Evolutionary conservation across 257 asterid species (phyloP), one percentile per base, ranked within the genome.

Genomic region (Buddleja alternifolia): DNA sequence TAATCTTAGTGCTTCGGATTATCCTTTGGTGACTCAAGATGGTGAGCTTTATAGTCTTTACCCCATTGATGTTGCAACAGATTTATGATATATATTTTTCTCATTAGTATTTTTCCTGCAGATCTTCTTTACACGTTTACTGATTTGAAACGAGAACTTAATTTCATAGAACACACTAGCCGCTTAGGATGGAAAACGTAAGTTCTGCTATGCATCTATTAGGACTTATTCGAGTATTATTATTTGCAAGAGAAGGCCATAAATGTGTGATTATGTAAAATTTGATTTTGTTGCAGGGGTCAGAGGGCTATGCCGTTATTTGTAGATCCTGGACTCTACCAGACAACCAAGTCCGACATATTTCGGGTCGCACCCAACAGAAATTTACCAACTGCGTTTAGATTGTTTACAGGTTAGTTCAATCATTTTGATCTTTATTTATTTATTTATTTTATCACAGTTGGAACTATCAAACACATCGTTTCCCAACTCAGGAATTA

Each of bases 1-100:
- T 50, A 93, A 93, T 75, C 90, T 93, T 46, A 93, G 99, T 56
- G 97, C 99, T 71, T 93, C 99, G n/a, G 99, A 93, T 82, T 93
- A 93, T 78, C 99, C 99, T 10, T 78, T 93, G 83, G 96, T 93
- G 75, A 93, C 97, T 71, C 99, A 93, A 77, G 99, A 93, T 73
- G 99, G 99, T 89, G 69, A 78, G 81, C 80, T 39, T 67, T 47
- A 64, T n/a, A n/a, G 51, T 14, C 54, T 66, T 44, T 10, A 47
- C 9, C 46, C 46, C 47, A 14, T 48, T 47, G 6, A 19, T 17
- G 42, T 34, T 24, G 64, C 34, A 34, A 14, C 39, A 23, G 7
- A 25, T 61, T 41, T n/a, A 6, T 58, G 62, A 40, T 20, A 39
- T 58, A 20, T 46, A 62, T 66, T 10, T 70, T 72, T n/a, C 10